These are phyloP conservation scores for Candida labiduridarum DNA, from an alignment of 1,139 yeast species.

Conservation along the genomic window DNA sequence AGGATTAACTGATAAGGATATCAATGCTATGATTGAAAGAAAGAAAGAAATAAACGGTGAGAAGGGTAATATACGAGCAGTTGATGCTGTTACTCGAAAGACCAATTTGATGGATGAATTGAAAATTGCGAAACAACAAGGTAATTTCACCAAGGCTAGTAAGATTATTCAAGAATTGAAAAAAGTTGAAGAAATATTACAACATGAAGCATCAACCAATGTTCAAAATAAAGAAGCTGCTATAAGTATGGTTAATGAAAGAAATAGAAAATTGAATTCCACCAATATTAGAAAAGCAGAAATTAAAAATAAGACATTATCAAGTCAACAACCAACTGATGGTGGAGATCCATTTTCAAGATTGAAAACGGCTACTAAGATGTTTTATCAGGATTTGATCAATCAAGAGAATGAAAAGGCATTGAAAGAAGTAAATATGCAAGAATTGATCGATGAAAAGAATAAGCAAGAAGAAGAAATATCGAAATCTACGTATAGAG, in stretches of 20 bases:
- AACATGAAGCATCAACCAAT: constrained; percentile 14
- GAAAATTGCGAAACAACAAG: constrained; percentile 72
- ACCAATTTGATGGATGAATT: constrained; percentile 73
- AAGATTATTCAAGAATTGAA: constrained; percentile 55
- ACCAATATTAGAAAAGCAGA: constrained; percentile 82
- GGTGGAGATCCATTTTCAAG: constrained; percentile 88
- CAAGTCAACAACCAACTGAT: constrained; percentile 24
- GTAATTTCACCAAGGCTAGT: constrained; percentile 53
- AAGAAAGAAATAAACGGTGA: constrained; percentile 63
- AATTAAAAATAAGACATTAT: constrained; percentile 52
- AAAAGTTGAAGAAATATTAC: constrained; percentile 32
- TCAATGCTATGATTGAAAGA: constrained; percentile 71
- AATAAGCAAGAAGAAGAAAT: constrained; percentile 41
- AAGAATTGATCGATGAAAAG: constrained; percentile 39
- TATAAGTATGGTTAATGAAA: constrained; percentile 69
- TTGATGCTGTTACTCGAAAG: constrained; percentile 78
- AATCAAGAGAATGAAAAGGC: constrained; percentile 51
- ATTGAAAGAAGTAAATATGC: constrained; percentile 42
- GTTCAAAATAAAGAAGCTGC: constrained; percentile 14
- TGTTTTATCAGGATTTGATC: constrained; percentile 64
- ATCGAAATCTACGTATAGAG: constrained; percentile 45
- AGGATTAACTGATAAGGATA: constrained; percentile 72
- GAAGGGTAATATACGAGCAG: constrained; percentile 39
- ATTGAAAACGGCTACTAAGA: constrained; percentile 81
- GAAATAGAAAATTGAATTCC: constrained; percentile 82